Base-by-base conservation (phyloP, 306 rosid genomes). In the Heteromeles arbutifolia region DNA sequence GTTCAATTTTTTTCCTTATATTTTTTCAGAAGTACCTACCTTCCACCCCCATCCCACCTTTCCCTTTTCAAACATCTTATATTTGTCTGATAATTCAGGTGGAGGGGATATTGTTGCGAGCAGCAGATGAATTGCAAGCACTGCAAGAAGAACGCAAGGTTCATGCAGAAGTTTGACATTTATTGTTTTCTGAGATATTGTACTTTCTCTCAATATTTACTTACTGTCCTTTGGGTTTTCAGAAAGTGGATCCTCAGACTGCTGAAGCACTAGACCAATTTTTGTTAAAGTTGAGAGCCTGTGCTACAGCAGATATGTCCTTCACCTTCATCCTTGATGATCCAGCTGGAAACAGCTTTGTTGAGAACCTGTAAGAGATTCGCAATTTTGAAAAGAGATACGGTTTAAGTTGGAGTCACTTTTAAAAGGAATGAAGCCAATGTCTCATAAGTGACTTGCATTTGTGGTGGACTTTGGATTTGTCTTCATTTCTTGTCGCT, bases 271-370 rank as follows among this genome's bases (percentile, higher is more conserved):
- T 95, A 68, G 98, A 95, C 50, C 89, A 84, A 74, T 95, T 95
- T 83, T 82, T 90, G 88, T 70, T 83, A 67, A 95, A 92, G 85
- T 79, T 95, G 79, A 88, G 78, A 85, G 90, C 93, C 56, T 92
- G 93, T 81, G 93, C 93, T 2, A 70, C 84, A 12, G 96, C 86
- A 77, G 92, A 84, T 69, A 80, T 81, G 11, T 19, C 93, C n/a
- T 92, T 95, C 87, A 85, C 84, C 48, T 85, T 95, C 80, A 52
- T 89, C 81, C 82, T 95, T 83, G 98, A 95, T 82, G 98, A 95
- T 85, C 97, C 98, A 75, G 84, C 97, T 57, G 98, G 98, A 85
- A 95, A 95, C 86, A 95, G 98, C 85, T 95, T 85, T 85, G 88
- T 92, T 50, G 98, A 95, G 91, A 95, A 95, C 74, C 97, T 65